Base-by-base conservation (phyloP, 345 rosid species). In the Gossypium arboreum region DNA sequence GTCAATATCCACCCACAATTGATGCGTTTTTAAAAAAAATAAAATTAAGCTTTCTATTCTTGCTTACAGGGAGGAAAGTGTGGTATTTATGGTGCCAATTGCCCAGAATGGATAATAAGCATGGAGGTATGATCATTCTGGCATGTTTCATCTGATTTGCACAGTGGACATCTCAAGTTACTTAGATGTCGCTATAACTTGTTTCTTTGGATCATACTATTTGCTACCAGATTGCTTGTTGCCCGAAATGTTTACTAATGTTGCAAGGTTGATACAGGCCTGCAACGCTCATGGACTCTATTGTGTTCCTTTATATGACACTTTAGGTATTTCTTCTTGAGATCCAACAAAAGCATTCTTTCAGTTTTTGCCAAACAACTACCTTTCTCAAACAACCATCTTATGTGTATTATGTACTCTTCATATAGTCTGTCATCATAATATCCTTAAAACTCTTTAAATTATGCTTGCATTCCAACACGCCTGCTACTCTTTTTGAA, bases 211-310 rank as follows among this genome's bases (percentile, higher is more conserved):
- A 18, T 71, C 54, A 3, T 44, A 7, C 9, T n/a, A 15, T 22
- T 41, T 44, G 39, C 61, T 24, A 47, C 55, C 20, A 15, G 48
- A 51, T 2, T 50, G 16, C 63, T 20, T 41, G 18, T 58, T 65
- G 9, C 12, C 27, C 20, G n/a, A 11, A 11, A 56, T 92, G 99
- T 39, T 68, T 24, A 51, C 78, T 81, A 73, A 71, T 68, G 34
- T 64, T 71, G 20, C 20, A 22, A 55, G 34, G 52, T 64, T 84
- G 77, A 56, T 83, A 84, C 89, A 96, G 99, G 99, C 99, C 6
- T 96, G 99, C 84, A 95, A 93, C 78, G 97, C 99, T 82, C 99
- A 91, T 81, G 98, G 97, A 75, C 90, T 95, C 69, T 89, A 83
- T 65, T 95, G 99, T 77, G 99, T 95, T 73, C 99, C 99, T 74